Percentiles rank a stretch among this genome's conserved stretches.
These are phyloP conservation scores for Wilcoxina mikolae DNA, from an alignment of 495 filamentous ascomycete species.

Conservation along the genomic window DNA sequence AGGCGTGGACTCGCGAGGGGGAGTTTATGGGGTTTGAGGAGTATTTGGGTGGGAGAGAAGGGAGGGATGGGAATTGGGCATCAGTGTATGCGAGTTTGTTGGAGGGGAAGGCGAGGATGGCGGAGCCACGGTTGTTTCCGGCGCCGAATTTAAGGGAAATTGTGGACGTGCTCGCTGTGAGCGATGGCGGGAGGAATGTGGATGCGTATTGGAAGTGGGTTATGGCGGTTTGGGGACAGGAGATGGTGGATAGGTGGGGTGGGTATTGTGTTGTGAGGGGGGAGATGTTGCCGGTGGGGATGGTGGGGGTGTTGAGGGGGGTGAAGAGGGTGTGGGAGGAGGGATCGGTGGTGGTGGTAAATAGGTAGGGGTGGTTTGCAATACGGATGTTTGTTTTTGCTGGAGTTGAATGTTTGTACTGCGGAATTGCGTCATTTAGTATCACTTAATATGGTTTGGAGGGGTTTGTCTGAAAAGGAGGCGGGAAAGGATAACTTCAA, in stretches of 20 bases:
- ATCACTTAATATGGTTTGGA: too few relatives aligned
- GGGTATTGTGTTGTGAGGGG: conserved; percentile 47
- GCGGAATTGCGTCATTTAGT: too few relatives aligned
- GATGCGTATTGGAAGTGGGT: conserved; percentile 49
- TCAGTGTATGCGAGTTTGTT: background rate
- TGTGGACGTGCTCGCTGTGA: background rate
- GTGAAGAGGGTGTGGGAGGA: conserved; percentile 46
- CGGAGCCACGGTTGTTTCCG: background rate
- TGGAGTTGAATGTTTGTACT: too few relatives aligned
- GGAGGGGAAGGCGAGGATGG: background rate
- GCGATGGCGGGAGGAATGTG: conserved; percentile 9
- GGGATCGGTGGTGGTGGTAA: conserved; percentile 11
- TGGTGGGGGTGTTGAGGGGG: conserved; percentile 47
- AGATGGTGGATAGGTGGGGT: conserved; percentile 46
- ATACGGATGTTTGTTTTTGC: too few relatives aligned
- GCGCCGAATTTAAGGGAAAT: background rate
- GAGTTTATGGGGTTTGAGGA: background rate
- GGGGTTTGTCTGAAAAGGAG: too few relatives aligned
- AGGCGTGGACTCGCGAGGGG: background rate
- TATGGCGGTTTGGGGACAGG: conserved; percentile 42
- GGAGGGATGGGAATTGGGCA: background rate
- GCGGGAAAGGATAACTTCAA: too few relatives aligned
- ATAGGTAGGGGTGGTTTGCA: too few relatives aligned
- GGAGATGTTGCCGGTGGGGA: conserved; percentile 48
- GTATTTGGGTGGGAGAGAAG: background rate